These are phyloP conservation scores for Prunus kanzakura DNA, from an alignment of 306 rosid species.

Conservation along the genomic window DNA sequence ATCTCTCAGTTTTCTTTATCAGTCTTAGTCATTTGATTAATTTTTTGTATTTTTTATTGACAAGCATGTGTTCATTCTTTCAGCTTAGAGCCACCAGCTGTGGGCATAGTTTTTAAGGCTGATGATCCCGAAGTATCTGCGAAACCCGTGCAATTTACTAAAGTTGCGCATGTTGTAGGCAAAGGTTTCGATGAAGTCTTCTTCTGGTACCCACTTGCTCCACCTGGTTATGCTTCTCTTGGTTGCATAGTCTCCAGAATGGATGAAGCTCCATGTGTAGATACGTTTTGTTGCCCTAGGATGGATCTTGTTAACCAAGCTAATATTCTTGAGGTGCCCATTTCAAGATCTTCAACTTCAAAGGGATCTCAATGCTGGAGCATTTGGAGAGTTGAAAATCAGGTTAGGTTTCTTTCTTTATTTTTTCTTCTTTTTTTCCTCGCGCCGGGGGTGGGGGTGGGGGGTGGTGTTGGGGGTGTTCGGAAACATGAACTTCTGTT, in stretches of 20 bases:
- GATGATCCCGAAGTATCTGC: constrained; percentile 80
- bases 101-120: constrained; percentile 80
- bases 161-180: constrained; percentile 72
- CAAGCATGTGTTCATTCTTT: constrained; percentile 28
- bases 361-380: constrained; percentile 90
- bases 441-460: not conserved
- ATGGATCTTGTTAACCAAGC: constrained; percentile 98
- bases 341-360: constrained; percentile 79
- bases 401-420: constrained; percentile 22
- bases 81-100: constrained; percentile 97
- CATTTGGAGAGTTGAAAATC: constrained; percentile 97
- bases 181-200: constrained; percentile 85
- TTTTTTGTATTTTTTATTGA: constrained; percentile 4
- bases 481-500: not conserved
- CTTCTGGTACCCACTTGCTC: constrained; percentile 97
- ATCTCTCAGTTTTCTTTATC: constrained; percentile 6
- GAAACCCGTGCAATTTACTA: constrained; percentile 91
- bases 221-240: constrained; percentile 96
- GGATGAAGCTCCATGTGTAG: constrained; percentile 69
- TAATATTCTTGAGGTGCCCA: constrained; percentile 73
- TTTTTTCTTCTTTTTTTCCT: not conserved
- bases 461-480: not conserved
- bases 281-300: constrained; percentile 86
- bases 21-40: not conserved
- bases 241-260: constrained; percentile 85